Evolutionary conservation across 768 basidiomycete genomes (phyloP), one percentile per base, ranked within the genome.

Genomic region (Xerocomellus intermedius): DNA sequence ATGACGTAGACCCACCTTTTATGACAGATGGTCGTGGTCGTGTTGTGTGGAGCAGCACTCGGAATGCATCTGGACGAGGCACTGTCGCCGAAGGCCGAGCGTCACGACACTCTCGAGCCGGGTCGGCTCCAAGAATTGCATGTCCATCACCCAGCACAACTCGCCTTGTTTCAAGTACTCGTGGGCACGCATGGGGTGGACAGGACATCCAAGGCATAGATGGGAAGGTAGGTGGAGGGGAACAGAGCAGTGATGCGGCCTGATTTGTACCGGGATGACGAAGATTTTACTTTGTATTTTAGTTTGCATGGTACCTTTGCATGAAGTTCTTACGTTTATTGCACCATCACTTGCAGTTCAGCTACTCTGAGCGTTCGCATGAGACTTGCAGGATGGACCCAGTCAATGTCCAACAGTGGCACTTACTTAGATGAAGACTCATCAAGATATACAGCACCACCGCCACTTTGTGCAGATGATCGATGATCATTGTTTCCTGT

Each of bases 21-120:
- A 73, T 83, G 54, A 86, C 85, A 14, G 85, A 86, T 65, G 84
- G 84, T 26, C 75, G 85, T 43, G 84, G 84, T 9, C 74, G 84
- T 52, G 84, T 85, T 21, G 79, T 85, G 45, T 74, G 73, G 72
- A 73, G 70, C 48, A 74, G 70, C 38, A 59, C 70, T 22, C 64
- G 63, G 21, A 64, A 52, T 41, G 48, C 44, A 48, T 38, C 67
- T 42, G 62, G 55, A 19, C 52, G 69, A 44, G 54, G 60, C 7
- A 26, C 48, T 36, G 42, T 47, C 13, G 44, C 35, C 4, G 71
- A 72, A 17, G 60, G 55, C 4, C 66, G 70, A 36, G 52, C 39
- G 4, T 52, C 55, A 39, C 67, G 64, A 42, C 60, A 62, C 44
- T 50, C 61, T 19, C 62, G 67, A 50, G 41, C 67, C 0, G 55